Evolutionary conservation across 2,329 filamentous ascomycete genomes (phyloP), one percentile per base, ranked within the genome.

Genomic region (Aspergillus viridinutans): DNA sequence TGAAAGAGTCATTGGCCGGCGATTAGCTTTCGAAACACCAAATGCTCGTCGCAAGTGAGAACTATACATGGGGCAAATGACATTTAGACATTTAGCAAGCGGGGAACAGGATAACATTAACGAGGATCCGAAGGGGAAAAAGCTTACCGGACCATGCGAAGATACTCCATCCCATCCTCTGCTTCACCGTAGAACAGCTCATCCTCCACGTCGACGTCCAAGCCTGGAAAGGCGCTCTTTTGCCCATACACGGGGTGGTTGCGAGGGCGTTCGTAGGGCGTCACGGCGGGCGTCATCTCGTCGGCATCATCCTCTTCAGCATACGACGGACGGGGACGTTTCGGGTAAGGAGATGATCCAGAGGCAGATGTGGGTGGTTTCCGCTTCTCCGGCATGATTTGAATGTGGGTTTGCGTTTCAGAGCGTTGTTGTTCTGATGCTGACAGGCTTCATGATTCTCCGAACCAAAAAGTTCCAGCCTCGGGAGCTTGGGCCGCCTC

Each of bases 181-280:
- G 87, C 83, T 50, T 87, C 85, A 50, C 88, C 87, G 63, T 88
- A 89, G 55, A 87, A 85, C 1, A 86, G 74, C 57, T 87, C 85
- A 42, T 84, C 81, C 50, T 62, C 64, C 28, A 52, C 64, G 43
- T 81, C 78, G 49, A 49, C 56, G 42, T 84, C 81, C 14, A 84
- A 73, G n/a, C 82, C 82, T 6, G 87, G 86, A 64, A 92, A 89
- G 47, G 88, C 88, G 66, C 85, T 85, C 72, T 85, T 84, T 73
- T 90, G 88, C 43, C 89, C 89, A 72, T 85, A 90, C 2, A 84
- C 83, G 9, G 84, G 81, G 69, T 90, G 82, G 57, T 86, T 72
- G 45, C 74, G 75, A 25, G 79, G 76, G 53, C 74, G 74, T 57
- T 76, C 72, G 35, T 70, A 60, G 14, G 65, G 50, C 4, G 63